Evolutionary conservation across 352 stramenopile genomes (phyloP), one percentile per base, ranked within the genome.

Genomic region (Pythium aristosporum): DNA sequence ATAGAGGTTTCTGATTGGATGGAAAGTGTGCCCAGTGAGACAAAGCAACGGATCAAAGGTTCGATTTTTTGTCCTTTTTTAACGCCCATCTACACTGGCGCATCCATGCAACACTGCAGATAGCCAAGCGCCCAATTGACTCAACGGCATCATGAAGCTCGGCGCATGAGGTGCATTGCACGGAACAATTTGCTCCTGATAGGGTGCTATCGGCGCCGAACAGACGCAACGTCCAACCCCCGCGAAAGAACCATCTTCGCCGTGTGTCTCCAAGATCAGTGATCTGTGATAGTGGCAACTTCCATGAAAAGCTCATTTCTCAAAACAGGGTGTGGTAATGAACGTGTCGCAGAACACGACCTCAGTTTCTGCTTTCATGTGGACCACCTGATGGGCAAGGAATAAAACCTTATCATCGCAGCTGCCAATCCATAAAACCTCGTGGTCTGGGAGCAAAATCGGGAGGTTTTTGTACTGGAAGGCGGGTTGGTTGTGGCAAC

Each of bases 401-500:
- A 30, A 30, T 30, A 62, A 63, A 68, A 68, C 61, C 61, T 63
- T 18, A 5, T 8, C 16, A 11, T 49, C 9, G 43, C 18, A 47
- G 41, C 7, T 50, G n/a, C 44, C 21, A 30, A 16, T 1, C 3
- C 12, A 36, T 21, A 55, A 64, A 50, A 64, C 60, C 60, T 66
- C 50, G 18, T 36, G 25, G 18, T 53, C 55, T 18, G 21, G 5
- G 18, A 2, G 43, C 11, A 39, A 8, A 52, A 51, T 37, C 46
- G 50, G 46, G 52, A 55, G 63, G 54, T 49, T 50, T 56, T 62
- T 46, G 59, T 60, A 30, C 39, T 60, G 36, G 34, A 13, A 46
- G 39, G 36, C 46, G 51, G 55, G 63, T 69, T 63, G 63, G 63
- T 64, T 63, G 47, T 3, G 36, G 61, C 36, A 48, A 46, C 44